These are phyloP conservation scores for Beauveria medogensis DNA, from an alignment of 2,329 filamentous ascomycete species.

Conservation along the genomic window DNA sequence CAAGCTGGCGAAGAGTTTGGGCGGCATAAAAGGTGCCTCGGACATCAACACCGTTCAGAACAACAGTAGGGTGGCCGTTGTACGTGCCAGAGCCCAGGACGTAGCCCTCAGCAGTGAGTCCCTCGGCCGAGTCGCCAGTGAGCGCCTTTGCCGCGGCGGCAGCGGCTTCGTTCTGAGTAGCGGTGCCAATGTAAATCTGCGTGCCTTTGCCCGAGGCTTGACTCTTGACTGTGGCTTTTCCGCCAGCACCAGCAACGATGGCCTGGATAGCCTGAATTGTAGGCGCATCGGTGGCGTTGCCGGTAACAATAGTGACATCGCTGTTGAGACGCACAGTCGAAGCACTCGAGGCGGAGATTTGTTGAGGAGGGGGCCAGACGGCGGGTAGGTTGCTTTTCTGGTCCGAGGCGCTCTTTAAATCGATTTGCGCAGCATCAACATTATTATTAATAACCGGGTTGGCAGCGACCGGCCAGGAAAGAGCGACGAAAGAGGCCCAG, in stretches of 20 bases:
- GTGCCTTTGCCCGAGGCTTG: slow-evolving; percentile 1
- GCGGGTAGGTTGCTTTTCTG: background rate
- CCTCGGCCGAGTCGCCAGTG: slow-evolving; percentile 7
- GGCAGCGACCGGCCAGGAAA: background rate
- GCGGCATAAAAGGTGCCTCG: slow-evolving; percentile 14
- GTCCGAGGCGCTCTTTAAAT: background rate
- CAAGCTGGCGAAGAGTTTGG: slow-evolving; percentile 14
- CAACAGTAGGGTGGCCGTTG: slow-evolving; percentile 7
- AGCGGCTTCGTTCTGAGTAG: slow-evolving; percentile 5
- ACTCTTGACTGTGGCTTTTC: background rate
- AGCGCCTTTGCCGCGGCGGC: slow-evolving; percentile 11
- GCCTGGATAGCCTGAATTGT: slow-evolving; percentile 8
- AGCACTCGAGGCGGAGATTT: slow-evolving; percentile 6
- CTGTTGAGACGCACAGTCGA: slow-evolving; percentile 6
- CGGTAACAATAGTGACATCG: slow-evolving; percentile 12
- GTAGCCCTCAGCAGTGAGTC: slow-evolving; percentile 12
- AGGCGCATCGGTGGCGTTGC: slow-evolving; percentile 10
- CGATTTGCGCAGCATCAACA: background rate
- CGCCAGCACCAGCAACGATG: slow-evolving; percentile 10
- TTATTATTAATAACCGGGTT: background rate
- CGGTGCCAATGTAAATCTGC: slow-evolving; percentile 11
- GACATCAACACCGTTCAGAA: slow-evolving; percentile 12
- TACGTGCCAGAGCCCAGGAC: slow-evolving; percentile 10
- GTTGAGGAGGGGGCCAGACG: slow-evolving; percentile 12
- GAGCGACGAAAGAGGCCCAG: background rate